Percentiles rank a stretch among this genome's conserved stretches.
Conservation (phyloP, 202 grass and related monocot genomes). For the Digitaria exilis region DNA sequence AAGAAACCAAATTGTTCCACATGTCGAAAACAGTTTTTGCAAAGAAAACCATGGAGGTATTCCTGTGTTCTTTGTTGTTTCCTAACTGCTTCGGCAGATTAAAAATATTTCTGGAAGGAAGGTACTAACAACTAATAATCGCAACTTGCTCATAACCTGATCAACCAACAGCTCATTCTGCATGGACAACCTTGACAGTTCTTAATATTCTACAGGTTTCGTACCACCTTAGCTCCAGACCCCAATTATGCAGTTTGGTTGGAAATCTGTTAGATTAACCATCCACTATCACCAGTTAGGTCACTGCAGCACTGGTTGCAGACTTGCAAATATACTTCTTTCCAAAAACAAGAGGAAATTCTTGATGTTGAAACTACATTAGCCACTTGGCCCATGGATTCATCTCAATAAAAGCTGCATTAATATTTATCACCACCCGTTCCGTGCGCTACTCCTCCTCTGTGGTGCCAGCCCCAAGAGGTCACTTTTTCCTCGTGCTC, state of each 20-base stretch:
- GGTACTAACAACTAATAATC: slow-evolving; percentile 34
- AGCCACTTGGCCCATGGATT: neutral
- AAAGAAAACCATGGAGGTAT: slow-evolving; percentile 14
- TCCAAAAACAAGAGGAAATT: neutral
- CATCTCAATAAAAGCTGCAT: slow-evolving; percentile 4
- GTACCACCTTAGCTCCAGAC: slow-evolving; percentile 1
- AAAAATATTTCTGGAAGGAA: slow-evolving; percentile 32
- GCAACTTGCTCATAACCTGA: slow-evolving; percentile 33
- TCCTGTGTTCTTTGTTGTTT: slow-evolving; percentile 29
- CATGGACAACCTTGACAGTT: slow-evolving; percentile 24
- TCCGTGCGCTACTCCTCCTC: neutral
- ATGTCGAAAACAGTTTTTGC: slow-evolving; percentile 1
- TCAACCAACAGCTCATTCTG: slow-evolving; percentile 46
- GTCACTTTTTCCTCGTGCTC: slow-evolving; percentile 21
- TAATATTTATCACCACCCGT: neutral
- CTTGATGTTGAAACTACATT: neutral
- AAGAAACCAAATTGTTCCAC: slow-evolving; percentile 13
- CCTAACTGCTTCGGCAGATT: slow-evolving; percentile 10
- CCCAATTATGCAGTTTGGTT: neutral
- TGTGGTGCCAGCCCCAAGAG: neutral
- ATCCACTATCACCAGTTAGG: slow-evolving; percentile 2
- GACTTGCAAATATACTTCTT: slow-evolving; percentile 8
- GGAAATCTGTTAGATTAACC: slow-evolving; percentile 13
- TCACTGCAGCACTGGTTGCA: slow-evolving; percentile 23
- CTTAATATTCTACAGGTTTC: slow-evolving; percentile 36